Evolutionary conservation across 2,329 filamentous ascomycete genomes (phyloP), one percentile per base, ranked within the genome.

Genomic region (Colletotrichum brevisporum): DNA sequence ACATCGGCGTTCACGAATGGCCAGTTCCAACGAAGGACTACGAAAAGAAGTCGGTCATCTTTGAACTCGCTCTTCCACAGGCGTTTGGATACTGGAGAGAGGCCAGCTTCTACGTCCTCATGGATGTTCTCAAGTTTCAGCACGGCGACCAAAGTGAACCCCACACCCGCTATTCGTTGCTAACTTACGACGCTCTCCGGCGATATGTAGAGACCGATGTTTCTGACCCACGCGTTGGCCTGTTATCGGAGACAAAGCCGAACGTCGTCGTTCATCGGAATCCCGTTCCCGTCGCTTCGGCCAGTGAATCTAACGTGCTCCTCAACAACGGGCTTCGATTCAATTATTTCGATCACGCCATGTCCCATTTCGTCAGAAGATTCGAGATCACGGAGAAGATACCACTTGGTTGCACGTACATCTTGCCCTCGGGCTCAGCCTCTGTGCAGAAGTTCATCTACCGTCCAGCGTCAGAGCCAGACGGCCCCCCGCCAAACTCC

Each of bases 1-100:
- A 27, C 0, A 89, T 91, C 8, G 0, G 50, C 0, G 74, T 88
- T 9, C 80, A 88, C 71, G 89, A 91, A 73, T 90, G 87, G 87
- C 88, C 89, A 0, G 76, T 91, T 0, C 83, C 87, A 0, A 36
- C 50, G 0, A 16, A 79, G 0, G 0, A 51, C 0, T 6, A 68
- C 0, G 31, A 79, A 12, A 79, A 80, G 0, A 83, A 85, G 65
- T 78, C 85, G 0, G 80, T 82, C 0, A 78, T 90, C 0, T 90
- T 90, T 57, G 88, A 90, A 70, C 76, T 90, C 0, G 59, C 72
- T 0, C 70, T 82, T 0, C 87, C 88, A 0, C 5, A 24, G 0
- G 31, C 73, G 0, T 84, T 87, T 41, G 73, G 73, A 0, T 54
- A 71, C 1, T 90, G 88, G 88, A 78, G 88, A 16, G 83, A 89